Conservation (phyloP, 1,284 basidiomycete species). For the Pseudozyma flocculosa region DNA sequence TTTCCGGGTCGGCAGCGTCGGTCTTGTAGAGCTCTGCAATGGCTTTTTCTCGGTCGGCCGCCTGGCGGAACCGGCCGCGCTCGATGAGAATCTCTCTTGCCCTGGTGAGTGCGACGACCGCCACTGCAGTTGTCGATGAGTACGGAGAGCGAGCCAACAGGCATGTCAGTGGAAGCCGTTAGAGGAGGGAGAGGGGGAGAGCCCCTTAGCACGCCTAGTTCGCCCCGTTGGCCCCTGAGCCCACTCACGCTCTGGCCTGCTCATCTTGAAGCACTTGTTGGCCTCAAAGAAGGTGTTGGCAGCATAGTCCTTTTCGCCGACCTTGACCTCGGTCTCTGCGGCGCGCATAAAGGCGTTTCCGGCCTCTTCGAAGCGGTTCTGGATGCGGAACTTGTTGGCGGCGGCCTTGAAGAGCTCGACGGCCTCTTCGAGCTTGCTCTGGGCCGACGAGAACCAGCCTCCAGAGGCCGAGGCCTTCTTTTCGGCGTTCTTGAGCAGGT, state of each 20-base stretch:
- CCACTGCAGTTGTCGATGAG: conserved; percentile 76
- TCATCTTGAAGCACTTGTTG: conserved; percentile 55
- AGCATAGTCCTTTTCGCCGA: conserved; percentile 54
- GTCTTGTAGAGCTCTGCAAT: conserved; percentile 89
- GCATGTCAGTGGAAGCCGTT: no score
- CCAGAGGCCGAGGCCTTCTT: conserved; percentile 82
- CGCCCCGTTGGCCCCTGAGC: no score
- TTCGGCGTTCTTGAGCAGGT: conserved; percentile 79
- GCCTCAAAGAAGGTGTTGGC: conserved; percentile 57
- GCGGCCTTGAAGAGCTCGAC: conserved; percentile 92
- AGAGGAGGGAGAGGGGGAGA: no score
- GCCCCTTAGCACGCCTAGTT: no score
- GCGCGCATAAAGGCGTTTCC: conserved; percentile 65
- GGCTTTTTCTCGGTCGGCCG: conserved; percentile 85
- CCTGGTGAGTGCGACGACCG: conserved; percentile 81
- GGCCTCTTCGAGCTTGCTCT: conserved; percentile 68
- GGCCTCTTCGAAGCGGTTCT: conserved; percentile 84
- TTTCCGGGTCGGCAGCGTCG: conserved; percentile 69
- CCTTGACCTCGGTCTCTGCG: conserved; percentile 53
- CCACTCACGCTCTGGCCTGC: conserved; percentile 46
- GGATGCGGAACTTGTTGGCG: conserved; percentile 92
- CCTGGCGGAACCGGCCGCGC: conserved; percentile 89
- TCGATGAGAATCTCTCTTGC: conserved; percentile 82
- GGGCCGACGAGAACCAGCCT: conserved; percentile 61
- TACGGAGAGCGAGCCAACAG: no score